These are phyloP conservation scores for Diaporthe vaccinii DNA, from an alignment of 2,329 filamentous ascomycete species.

Conservation along the genomic window DNA sequence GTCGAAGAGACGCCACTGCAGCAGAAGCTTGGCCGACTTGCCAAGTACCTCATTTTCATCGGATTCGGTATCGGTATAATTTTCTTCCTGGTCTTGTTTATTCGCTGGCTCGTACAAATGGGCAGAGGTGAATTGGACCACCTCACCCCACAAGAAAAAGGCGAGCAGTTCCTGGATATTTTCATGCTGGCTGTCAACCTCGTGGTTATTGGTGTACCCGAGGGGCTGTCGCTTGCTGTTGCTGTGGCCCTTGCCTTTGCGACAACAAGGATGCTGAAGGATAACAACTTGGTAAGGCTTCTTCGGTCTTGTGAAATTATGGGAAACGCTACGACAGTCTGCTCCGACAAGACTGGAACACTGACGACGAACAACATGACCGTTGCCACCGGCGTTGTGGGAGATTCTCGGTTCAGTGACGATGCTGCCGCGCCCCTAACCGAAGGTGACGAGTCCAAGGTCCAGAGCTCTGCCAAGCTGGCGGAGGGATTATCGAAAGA, in stretches of 20 bases:
- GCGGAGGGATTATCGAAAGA: slow-evolving; percentile 50
- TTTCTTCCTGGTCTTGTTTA: slow-evolving; percentile 58
- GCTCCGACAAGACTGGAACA: slow-evolving; percentile 81
- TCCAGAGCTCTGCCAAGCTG: slow-evolving; percentile 24
- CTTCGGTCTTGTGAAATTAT: slow-evolving; percentile 79
- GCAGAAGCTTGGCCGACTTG: slow-evolving; percentile 81
- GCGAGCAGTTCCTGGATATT: slow-evolving; percentile 72
- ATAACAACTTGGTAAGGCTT: slow-evolving; percentile 78
- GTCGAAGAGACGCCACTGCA: slow-evolving; percentile 84
- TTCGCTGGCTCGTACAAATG: slow-evolving; percentile 42
- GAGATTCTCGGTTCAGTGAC: slow-evolving; percentile 54
- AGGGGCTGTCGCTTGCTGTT: slow-evolving; percentile 76
- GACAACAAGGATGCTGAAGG: slow-evolving; percentile 77
- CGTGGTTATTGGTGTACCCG: slow-evolving; percentile 76
- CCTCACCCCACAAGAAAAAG: slow-evolving; percentile 55
- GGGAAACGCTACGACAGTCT: slow-evolving; percentile 81
- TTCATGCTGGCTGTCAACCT: slow-evolving; percentile 77
- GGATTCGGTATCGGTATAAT: slow-evolving; percentile 56
- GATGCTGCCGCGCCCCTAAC: neutral
- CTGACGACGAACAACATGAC: slow-evolving; percentile 59
- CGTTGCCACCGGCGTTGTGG: slow-evolving; percentile 66
- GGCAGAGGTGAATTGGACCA: slow-evolving; percentile 21
- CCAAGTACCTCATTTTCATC: slow-evolving; percentile 76
- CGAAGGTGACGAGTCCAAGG: neutral
- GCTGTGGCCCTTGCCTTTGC: slow-evolving; percentile 78